Base-by-base conservation (phyloP, 2,329 filamentous ascomycete species). In the Aspergillus fumigatiaffinis region DNA sequence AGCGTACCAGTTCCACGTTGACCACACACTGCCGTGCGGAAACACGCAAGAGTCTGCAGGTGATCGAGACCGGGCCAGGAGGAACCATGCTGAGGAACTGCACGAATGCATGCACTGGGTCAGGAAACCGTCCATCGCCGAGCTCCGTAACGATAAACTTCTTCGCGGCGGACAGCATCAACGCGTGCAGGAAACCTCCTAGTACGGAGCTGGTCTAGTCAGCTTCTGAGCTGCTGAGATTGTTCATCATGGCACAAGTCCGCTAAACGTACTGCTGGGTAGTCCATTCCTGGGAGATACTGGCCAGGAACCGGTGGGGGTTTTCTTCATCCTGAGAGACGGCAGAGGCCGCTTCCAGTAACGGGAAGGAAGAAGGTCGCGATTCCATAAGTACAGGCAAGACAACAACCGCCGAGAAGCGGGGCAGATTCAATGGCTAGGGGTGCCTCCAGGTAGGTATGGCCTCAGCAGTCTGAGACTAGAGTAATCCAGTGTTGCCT, bases 201-300 rank as follows among this genome's bases (percentile, higher is more conserved):
- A 66, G 54, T 12, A 65, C 58, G 32, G 64, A 64, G 54, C 64
- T 66, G 28, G 51, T 49, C 50, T 41, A 44, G 57, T 66, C 52
- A 60, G 56, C 53, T 28, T 51, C 14, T 35, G 26, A 23, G 26
- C 49, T 28, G 50, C 47, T 38, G 54, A 28, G 17, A 35, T 48
- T 17, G 48, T n/a, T 17, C n/a, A 46, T 26, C 21, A 35, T 51
- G n/a, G 47, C 50, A 28, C 21, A 23, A 47, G 21, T 23, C 46
- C n/a, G 29, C 23, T 17, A 48, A 32, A 57, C 61, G 51, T 65
- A 66, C 64, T 65, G 61, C 52, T 66, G 64, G 9, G 63, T 64
- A 25, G 61, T 63, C 63, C 64, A 66, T 55, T 65, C 60, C 9
- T 25, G 58, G 14, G 63, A 52, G 25, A 66, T 57, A 9, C 48